These are phyloP conservation scores for Chionographis japonica DNA, from an alignment of 106 monocot species.

Conservation along the genomic window DNA sequence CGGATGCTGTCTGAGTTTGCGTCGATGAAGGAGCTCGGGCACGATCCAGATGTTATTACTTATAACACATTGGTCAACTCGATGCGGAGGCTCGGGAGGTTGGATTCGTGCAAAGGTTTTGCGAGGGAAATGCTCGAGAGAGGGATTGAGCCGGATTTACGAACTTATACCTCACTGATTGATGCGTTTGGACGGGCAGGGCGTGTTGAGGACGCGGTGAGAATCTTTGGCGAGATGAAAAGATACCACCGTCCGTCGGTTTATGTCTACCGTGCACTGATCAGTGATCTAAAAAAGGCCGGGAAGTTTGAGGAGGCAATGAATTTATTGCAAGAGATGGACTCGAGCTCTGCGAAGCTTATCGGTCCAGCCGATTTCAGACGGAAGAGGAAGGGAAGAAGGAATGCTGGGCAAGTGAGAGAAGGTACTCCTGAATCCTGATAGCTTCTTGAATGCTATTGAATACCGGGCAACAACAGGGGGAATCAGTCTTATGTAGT, in stretches of 20 bases:
- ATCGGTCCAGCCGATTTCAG: constrained; percentile 65
- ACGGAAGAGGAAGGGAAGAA: constrained; percentile 19
- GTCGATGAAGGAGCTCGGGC: constrained; percentile 52
- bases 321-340: constrained; percentile 57
- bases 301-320: constrained; percentile 42
- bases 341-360: constrained; percentile 42
- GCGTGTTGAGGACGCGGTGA: constrained; percentile 49
- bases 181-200: constrained; percentile 68
- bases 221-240: constrained; percentile 58
- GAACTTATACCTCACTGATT: constrained; percentile 65
- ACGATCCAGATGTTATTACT: constrained; percentile 53
- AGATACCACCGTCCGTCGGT: constrained; percentile 41
- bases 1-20: constrained; percentile 55
- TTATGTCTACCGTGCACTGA: constrained; percentile 64
- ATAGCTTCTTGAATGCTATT: too few relatives aligned
- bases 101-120: constrained; percentile 44
- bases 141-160: constrained; percentile 55
- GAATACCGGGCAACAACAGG: too few relatives aligned
- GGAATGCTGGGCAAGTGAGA: constrained; percentile 3
- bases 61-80: constrained; percentile 73
- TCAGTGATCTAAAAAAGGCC: constrained; percentile 50
- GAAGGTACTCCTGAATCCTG: not conserved
- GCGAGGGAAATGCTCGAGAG: constrained; percentile 57
- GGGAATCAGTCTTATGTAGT: too few relatives aligned
- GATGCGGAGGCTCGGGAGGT: constrained; percentile 50